Percentiles rank a stretch among this genome's conserved stretches.
Evolutionary conservation across 805 yeast genomes (phyloP).

Genomic region (Ogataea chonburiensis): DNA sequence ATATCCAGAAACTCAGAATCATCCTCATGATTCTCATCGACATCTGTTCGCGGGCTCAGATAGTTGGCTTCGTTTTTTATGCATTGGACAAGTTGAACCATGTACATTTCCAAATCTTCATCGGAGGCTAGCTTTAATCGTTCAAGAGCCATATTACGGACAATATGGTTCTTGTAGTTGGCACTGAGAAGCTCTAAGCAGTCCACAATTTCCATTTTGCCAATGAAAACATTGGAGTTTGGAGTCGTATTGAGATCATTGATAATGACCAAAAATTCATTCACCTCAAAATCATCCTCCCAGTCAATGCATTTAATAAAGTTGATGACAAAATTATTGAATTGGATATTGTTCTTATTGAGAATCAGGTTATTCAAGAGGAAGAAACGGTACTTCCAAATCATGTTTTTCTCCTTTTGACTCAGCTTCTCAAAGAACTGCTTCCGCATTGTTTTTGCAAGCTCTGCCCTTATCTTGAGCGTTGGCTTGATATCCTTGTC

Average conservation of each 20-base stretch:
- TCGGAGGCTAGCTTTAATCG: constrained; percentile 75
- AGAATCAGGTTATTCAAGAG: constrained; percentile 51
- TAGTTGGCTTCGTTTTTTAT: constrained; percentile 65
- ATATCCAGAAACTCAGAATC: constrained; percentile 23
- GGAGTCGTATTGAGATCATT: constrained; percentile 28
- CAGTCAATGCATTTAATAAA: constrained; percentile 85
- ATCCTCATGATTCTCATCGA: constrained; percentile 20
- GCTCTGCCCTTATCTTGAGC: constrained; percentile 72
- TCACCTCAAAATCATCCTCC: constrained; percentile 78
- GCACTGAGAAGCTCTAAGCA: constrained; percentile 78
- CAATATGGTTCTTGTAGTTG: constrained; percentile 66
- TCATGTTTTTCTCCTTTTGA: constrained; percentile 78
- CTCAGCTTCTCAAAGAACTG: constrained; percentile 83
- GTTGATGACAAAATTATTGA: constrained; percentile 46
- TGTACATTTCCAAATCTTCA: constrained; percentile 73
- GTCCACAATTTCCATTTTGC: constrained; percentile 36
- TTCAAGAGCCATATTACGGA: constrained; percentile 86
- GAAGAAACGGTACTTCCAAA: constrained; percentile 91
- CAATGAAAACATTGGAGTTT: constrained; percentile 31
- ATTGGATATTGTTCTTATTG: constrained; percentile 34
- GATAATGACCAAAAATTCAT: constrained; percentile 59
- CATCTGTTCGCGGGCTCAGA: constrained; percentile 24
- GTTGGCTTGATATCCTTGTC: constrained; percentile 90
- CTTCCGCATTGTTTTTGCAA: constrained; percentile 63
- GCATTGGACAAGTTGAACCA: constrained; percentile 90